Evolutionary conservation across 1,284 basidiomycete species (phyloP), one percentile per base, ranked within the genome.

Genomic region (Schizophyllum commune): DNA sequence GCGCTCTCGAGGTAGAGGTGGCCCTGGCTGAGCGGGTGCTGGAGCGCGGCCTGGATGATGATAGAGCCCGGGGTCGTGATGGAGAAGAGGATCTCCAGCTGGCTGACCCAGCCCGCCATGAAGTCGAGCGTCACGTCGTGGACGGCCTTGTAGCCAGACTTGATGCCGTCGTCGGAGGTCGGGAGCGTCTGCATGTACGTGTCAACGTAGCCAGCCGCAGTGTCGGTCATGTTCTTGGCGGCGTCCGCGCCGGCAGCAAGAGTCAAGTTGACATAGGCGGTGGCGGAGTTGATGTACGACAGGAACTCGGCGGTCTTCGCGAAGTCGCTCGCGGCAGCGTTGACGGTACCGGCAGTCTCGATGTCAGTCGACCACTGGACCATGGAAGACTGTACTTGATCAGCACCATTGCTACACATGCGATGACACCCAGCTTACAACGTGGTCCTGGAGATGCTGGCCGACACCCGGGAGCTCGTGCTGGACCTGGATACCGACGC

Each of bases 371-470:
- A 11, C 53, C 53, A 55, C 6, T 21, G 19, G 15, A 55, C 53
- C 9, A 19, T 19, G 20, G 53, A 15, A 13, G 53, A 55, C 53
- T 47, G 39, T 47, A 3, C 17, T 13, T 47, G 4, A 17, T 47
- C 17, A 47, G 39, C 9, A 47, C 9, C 9, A 17, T 47, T 17
- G 17, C 13, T 17, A 47, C 4, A 9, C 9, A 47, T 11, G 19
- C 63, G 9, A 52, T 47, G 47, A 74, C 76, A 19, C 60, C 3
- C 39, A 17, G 39, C 39, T 47, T 47, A 47, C 39, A 47, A 81
- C 80, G 72, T 90, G 88, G 70, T 92, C 88, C 70, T 89, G 86
- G 55, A 92, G 70, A 73, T 90, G 85, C 72, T 88, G 83, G 1
- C 91, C 91, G 59, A 94, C 90, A 60, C 86, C 87, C 4, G 89